These are phyloP conservation scores for Rhododendron mucronatum DNA, from an alignment of 148 eudicot genomes.

Conservation along the genomic window DNA sequence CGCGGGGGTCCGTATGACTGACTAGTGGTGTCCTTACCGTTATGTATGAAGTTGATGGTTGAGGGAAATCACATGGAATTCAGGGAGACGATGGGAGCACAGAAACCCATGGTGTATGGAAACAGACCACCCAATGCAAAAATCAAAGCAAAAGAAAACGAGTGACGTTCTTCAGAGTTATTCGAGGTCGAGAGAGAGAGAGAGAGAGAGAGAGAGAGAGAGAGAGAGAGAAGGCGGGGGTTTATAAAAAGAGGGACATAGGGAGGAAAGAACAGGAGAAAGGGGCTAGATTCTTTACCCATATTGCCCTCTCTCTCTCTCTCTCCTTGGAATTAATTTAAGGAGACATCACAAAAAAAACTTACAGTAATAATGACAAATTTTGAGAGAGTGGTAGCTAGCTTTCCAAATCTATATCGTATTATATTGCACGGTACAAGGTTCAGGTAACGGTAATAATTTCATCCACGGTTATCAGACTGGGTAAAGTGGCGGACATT, in stretches of 20 bases:
- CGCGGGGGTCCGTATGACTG: background rate
- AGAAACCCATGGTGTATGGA: background rate
- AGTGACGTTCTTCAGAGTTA: background rate
- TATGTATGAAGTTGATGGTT: background rate
- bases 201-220: background rate
- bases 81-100: constrained; percentile 11
- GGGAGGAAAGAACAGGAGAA: background rate
- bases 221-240: background rate
- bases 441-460: background rate
- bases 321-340: background rate
- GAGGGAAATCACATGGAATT: background rate
- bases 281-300: background rate
- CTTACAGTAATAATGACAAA: background rate
- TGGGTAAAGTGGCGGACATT: background rate
- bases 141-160: background rate
- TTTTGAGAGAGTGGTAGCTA: background rate
- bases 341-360: background rate
- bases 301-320: background rate
- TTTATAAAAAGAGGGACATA: background rate
- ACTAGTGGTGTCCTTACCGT: constrained; percentile 1
- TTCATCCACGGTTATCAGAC: background rate
- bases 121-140: constrained; percentile 4
- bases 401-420: background rate
- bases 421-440: no score
- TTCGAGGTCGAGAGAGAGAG: background rate